A percentile compares a stretch with the other conserved stretches of the same genome.
These are phyloP conservation scores for Balansia obtecta DNA, from an alignment of 2,329 filamentous ascomycete species.

Conservation along the genomic window DNA sequence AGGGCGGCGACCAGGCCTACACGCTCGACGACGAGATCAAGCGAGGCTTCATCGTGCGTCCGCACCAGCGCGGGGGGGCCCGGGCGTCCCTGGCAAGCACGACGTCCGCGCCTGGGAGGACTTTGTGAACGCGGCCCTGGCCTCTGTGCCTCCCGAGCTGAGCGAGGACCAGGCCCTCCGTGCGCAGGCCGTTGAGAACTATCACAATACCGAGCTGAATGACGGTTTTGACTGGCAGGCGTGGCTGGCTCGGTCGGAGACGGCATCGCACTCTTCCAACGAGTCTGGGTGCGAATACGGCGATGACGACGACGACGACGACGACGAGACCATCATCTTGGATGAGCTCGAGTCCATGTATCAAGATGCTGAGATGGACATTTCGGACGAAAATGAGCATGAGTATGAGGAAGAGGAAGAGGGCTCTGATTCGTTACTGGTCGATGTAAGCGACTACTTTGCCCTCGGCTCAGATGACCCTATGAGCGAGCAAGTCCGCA, in stretches of 20 bases:
- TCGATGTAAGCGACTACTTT: conserved; percentile 1
- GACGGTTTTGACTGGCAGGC: conserved; percentile 12
- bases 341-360: not conserved
- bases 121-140: conserved; percentile 15
- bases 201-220: conserved; percentile 8
- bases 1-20: conserved; percentile 3
- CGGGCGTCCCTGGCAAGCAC: conserved; percentile 8
- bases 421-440: not conserved
- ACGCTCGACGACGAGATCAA: conserved; percentile 21
- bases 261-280: not conserved
- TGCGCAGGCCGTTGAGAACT: conserved; percentile 13
- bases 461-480: not conserved
- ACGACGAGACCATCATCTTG: conserved; percentile 4
- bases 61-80: conserved; percentile 4
- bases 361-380: not conserved
- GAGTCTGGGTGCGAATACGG: not conserved
- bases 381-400: not conserved
- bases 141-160: conserved; percentile 12
- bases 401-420: not conserved
- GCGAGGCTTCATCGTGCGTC: conserved; percentile 19
- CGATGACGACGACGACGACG: conserved; percentile 6
- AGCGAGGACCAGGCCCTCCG: conserved; percentile 14
- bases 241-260: conserved; percentile 11
- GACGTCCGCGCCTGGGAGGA: conserved; percentile 14
- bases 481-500: not conserved